Conservation (phyloP, 192 early-diverging fungal genomes). For the Backusella psychrophila region DNA sequence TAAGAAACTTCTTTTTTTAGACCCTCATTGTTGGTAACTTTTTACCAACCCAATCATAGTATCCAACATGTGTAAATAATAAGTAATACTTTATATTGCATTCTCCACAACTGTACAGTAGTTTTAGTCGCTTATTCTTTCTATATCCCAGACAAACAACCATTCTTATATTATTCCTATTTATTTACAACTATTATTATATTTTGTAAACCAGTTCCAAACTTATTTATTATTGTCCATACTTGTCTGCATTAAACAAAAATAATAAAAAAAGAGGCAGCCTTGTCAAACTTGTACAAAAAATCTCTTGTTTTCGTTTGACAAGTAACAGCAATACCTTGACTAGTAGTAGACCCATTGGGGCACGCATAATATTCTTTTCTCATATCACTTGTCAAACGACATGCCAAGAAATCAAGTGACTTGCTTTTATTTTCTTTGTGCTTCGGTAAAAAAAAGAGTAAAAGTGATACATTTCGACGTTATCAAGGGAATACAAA, state of each 20-base stretch:
- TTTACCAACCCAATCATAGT: not conserved
- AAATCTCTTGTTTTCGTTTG: not conserved
- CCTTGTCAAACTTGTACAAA: not conserved
- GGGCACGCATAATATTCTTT: not conserved
- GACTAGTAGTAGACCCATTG: not conserved
- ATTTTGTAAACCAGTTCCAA: not conserved
- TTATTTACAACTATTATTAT: not conserved
- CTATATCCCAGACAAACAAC: not conserved
- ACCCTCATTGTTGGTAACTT: constrained; percentile 13
- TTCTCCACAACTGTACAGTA: not conserved
- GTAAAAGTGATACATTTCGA: not conserved
- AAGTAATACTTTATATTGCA: not conserved
- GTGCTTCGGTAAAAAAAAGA: too few relatives aligned
- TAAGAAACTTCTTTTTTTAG: not conserved
- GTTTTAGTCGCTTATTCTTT: not conserved
- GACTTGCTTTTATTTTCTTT: not conserved
- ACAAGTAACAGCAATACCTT: not conserved
- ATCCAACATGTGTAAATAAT: not conserved
- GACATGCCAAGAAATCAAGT: not conserved
- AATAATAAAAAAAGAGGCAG: not conserved
- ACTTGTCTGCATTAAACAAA: not conserved
- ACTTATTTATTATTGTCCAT: not conserved
- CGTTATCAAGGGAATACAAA: not conserved
- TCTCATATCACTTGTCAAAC: not conserved
- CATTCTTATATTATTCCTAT: not conserved